phyloP scores from a whole-genome alignment of 257 asterid species.

The Salvia hispanica region DNA sequence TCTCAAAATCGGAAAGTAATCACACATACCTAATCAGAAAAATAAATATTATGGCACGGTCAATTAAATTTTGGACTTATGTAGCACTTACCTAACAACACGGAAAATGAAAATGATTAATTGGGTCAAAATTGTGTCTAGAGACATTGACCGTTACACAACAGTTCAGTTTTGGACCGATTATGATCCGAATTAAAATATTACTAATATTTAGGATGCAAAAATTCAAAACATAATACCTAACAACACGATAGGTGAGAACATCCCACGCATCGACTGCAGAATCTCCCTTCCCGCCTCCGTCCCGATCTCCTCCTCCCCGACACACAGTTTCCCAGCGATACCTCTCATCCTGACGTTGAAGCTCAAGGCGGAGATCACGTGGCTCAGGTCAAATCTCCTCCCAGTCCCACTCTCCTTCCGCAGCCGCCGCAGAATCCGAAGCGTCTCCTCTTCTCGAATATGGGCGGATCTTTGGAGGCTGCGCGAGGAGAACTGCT shows the following conservation, averaged over 20 bases:
- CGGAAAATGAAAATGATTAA: too few species aligned
- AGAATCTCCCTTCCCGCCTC: constrained; percentile 39
- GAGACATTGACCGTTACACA: too few species aligned
- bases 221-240: too few species aligned
- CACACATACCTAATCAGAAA: too few species aligned
- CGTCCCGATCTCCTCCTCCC: constrained; percentile 41
- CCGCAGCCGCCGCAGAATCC: constrained; percentile 29
- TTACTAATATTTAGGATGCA: too few species aligned
- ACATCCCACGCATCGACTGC: constrained; percentile 31
- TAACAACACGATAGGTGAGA: constrained; percentile 26
- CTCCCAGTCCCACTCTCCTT: not conserved
- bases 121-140: too few species aligned
- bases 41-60: too few species aligned
- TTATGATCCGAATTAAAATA: too few species aligned
- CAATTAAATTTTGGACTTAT: too few species aligned
- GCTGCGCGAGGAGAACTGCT: constrained; percentile 46
- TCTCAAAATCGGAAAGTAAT: constrained; percentile 60
- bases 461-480: constrained; percentile 39
- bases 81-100: too few species aligned
- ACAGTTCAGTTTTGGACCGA: too few species aligned
- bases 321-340: constrained; percentile 40
- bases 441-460: constrained; percentile 39
- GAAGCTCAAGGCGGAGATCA: constrained; percentile 33
- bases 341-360: constrained; percentile 43
- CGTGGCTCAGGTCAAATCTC: constrained; percentile 40